Conservation (phyloP, 768 basidiomycete species). For the Phaeotremella skinneri region DNA sequence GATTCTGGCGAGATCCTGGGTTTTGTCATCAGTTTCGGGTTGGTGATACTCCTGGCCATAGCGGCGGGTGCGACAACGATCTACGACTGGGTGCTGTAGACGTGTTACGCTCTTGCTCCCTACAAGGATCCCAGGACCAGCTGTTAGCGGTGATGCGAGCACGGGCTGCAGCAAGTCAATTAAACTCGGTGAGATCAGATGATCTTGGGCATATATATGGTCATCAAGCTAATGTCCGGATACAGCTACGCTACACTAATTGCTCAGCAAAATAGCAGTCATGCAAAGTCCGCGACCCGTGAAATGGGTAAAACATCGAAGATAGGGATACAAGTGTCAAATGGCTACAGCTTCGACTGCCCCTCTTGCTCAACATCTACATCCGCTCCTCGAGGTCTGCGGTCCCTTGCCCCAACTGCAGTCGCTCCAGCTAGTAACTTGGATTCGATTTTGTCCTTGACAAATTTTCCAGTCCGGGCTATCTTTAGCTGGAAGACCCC, state of each 20-base stretch:
- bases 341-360: conserved; percentile 32
- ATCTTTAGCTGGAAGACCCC: conserved; percentile 66
- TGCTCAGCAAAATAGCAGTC: neutral
- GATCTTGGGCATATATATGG: no score
- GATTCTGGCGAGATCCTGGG: conserved; percentile 32
- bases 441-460: conserved; percentile 58
- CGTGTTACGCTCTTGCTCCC: neutral
- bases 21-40: conserved; percentile 24
- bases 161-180: neutral
- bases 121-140: no score
- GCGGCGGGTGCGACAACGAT: conserved; percentile 45
- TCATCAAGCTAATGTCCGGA: no score
- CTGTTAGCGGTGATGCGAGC: neutral
- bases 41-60: conserved; percentile 31
- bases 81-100: conserved; percentile 44
- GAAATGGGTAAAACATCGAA: neutral
- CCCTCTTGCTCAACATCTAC: conserved; percentile 47
- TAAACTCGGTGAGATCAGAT: no score
- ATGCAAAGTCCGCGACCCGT: neutral
- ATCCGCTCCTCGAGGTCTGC: conserved; percentile 34
- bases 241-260: no score
- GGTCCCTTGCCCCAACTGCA: conserved; percentile 19
- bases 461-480: conserved; percentile 60
- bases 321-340: neutral
- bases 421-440: conserved; percentile 32